These are phyloP conservation scores for Apophysomyces elegans DNA, from an alignment of 371 early-diverging fungal species.

Conservation along the genomic window DNA sequence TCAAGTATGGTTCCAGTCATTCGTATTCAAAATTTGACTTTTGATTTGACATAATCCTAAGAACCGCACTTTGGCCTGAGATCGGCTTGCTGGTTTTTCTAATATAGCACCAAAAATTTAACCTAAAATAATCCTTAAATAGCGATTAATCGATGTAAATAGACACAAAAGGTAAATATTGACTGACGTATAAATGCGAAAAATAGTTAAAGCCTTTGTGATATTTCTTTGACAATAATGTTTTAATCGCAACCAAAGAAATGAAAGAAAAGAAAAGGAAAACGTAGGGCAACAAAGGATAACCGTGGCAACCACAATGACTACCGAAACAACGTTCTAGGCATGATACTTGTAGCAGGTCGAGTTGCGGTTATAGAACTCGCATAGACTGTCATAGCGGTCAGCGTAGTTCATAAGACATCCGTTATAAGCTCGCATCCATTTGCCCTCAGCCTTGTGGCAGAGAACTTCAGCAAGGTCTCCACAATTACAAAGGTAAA, in stretches of 20 bases:
- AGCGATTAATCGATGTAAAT: too few species aligned
- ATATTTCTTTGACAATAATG: too few species aligned
- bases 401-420: background rate
- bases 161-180: too few species aligned
- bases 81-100: too few species aligned
- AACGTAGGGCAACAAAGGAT: background rate
- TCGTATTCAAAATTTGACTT: too few species aligned
- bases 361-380: background rate
- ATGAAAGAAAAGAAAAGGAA: constrained; percentile 10
- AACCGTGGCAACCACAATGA: background rate
- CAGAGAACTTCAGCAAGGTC: background rate
- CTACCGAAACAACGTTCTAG: background rate
- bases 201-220: too few species aligned
- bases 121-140: too few species aligned
- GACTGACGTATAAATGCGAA: too few species aligned
- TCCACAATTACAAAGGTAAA: background rate
- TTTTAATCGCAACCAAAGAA: background rate
- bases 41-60: too few species aligned
- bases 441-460: background rate
- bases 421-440: background rate
- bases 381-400: background rate
- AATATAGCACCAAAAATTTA: too few species aligned
- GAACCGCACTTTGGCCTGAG: too few species aligned
- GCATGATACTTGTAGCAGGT: background rate
- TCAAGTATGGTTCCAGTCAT: too few species aligned